Evolutionary conservation across 495 filamentous ascomycete genomes (phyloP), one percentile per base, ranked within the genome.

Genomic region (Neurospora sp.): DNA sequence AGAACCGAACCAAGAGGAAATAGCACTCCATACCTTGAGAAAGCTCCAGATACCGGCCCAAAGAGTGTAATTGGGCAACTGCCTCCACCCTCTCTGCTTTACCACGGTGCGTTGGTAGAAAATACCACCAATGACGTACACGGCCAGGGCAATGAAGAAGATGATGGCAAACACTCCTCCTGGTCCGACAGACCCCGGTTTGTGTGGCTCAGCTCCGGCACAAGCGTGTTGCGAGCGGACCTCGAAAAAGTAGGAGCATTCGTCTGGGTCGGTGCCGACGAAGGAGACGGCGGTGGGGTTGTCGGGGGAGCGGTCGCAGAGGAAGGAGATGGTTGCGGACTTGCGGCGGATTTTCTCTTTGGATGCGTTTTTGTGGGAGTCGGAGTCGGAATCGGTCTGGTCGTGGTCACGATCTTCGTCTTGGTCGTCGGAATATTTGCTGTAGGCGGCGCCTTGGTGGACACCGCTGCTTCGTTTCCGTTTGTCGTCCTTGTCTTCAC

Each of bases 161-260:
- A 99, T 98, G 72, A 98, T 91, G 68, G 93, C 93, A 80, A 99
- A 99, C 3, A 99, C 92, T 35, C 92, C 93, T 8, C 87, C 91
- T 0, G 96, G 94, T 16, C 93, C 93, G 16, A 98, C 87, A 78
- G 80, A 93, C 83, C 80, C 87, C 78, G 77, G 87, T 83, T 80
- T 90, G 83, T 85, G 90, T 75, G 85, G 88, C 82, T 80, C 85
- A 0, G 85, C 83, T 44, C 79, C 81, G 7, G 92, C 91, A 79
- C 96, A 99, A 8, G 94, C 95, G 45, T 93, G 90, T 65, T 87
- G 87, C 65, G 93, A 94, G 71, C 94, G 92, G n/a, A 94, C 89
- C 80, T 97, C 94, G 82, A 99, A 99, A 80, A 96, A 92, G 82
- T 98, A 99, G n/a, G 92, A 88, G 84, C 96, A 99, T 69, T 93